Conservation (phyloP, 345 rosid species). For the Eucalyptus tenuipes region DNA sequence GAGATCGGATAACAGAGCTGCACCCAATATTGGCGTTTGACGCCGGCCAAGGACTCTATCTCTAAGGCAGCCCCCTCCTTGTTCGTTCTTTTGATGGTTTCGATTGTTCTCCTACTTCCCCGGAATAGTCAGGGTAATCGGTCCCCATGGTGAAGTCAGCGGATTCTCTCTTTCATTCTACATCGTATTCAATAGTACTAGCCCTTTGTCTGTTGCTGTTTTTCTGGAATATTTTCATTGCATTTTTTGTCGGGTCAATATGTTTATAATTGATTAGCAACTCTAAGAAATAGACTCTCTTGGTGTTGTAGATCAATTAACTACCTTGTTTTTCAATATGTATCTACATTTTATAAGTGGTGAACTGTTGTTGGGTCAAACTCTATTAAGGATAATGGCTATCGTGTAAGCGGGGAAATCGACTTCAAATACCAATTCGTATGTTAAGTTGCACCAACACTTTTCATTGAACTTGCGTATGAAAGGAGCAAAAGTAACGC, state of each 20-base stretch:
- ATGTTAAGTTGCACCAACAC: not conserved
- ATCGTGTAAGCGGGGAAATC: not conserved
- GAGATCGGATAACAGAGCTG: slow-evolving; percentile 44
- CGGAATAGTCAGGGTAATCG: not conserved
- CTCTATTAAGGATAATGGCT: not conserved
- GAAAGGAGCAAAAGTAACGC: too few species aligned
- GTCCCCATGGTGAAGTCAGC: not conserved
- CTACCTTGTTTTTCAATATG: not conserved
- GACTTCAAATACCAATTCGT: not conserved
- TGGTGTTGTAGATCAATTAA: not conserved
- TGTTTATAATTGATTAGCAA: not conserved
- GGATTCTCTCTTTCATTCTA: not conserved
- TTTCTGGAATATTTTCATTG: not conserved
- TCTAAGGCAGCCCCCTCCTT: slow-evolving; percentile 2
- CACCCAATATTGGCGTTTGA: not conserved
- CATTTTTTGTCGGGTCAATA: not conserved
- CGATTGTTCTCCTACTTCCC: slow-evolving; percentile 8
- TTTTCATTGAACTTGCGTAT: not conserved
- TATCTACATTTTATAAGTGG: not conserved
- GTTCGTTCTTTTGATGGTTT: not conserved
- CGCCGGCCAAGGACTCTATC: not conserved
- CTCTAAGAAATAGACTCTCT: not conserved
- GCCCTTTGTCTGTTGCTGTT: not conserved
- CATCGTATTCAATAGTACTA: not conserved
- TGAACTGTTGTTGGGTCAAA: not conserved